Base-by-base conservation (phyloP, 805 yeast species). In the Suhomyces emberorum region DNA sequence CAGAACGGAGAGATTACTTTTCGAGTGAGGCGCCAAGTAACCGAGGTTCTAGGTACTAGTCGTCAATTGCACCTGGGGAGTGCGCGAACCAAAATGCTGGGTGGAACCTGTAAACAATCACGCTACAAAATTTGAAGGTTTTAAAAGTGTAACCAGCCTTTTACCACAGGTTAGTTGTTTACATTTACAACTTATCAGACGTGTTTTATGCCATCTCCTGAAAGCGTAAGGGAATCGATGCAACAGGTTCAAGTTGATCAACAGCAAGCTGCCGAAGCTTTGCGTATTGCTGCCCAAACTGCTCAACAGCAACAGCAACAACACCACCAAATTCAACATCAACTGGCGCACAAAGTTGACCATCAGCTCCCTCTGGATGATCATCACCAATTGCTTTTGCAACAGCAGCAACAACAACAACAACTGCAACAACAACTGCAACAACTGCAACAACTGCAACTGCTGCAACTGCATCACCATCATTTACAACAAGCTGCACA, bases 261-360 rank as follows among this genome's bases (percentile, higher is more conserved):
- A n/a, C 48, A 47, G 10, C 54, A 46, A 15, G 47, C 54, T 5
- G 57, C 43, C 5, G 57, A 52, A 24, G 54, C 54, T 4, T 41
- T 48, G 24, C 33, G 52, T 27, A 44, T 51, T 15, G 54, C 55
- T 12, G 34, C 52, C 14, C 47, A 46, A 27, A 28, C 46, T 10
- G 34, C 47, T 7, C 41, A 34, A 29, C 38, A 27, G 26, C 37
- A 27, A 16, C 38, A 40, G n/a, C 43, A 43, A 23, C 37, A 27
- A 14, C 35, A 30, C 11, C 46, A 43, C 26, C 48, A 42, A 9
- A 48, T 33, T 19, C 44, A 40, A 15, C 39, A 34, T 18, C 44
- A 34, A 21, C 40, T 42, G 10, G 42, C 30, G 11, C 36, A 39
- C 14, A 26, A 39, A 12, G 38, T 32, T 19, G 28, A 20, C 12